Base-by-base conservation (phyloP, 2,329 filamentous ascomycete genomes). In the Diaporthe vaccinii region DNA sequence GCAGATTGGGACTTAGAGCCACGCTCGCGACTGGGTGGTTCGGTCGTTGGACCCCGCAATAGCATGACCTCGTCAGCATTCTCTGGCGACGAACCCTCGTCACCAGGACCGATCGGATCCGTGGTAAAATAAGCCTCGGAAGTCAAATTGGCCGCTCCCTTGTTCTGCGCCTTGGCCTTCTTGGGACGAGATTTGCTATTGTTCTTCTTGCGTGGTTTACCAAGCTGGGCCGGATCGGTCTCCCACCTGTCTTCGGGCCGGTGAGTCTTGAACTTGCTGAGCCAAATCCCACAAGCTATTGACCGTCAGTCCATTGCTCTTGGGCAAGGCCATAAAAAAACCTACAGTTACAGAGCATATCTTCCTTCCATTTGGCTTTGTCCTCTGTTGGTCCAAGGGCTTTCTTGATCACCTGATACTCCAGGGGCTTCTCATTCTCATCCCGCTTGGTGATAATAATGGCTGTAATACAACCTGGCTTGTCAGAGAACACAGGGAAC, bases 211-310 rank as follows among this genome's bases (percentile, higher is more conserved):
- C 88, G 85, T 58, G 87, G 87, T 78, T 89, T 89, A 39, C 86
- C 87, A 2, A 90, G 83, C 46, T 88, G 86, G 41, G 87, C 85
- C 46, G 87, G 85, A 74, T 89, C 89, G 77, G 91, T 94, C 78
- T 93, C 93, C 96, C 96, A 99, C 78, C 93, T 92, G 76, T 96
- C 92, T 72, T 91, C 87, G 3, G 97, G 97, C 12, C 97, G 92
- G 87, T 98, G 97, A 34, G 87, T 89, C 81, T 94, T 95, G 84
- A 93, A 95, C 81, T 98, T 98, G 76, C 93, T 92, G 79, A 99
- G 92, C 95, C 95, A 99, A 57, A 99, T 92, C 25, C 97, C 97
- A 82, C 97, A 99, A 75, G 96, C 91, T 93, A 79, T 36, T 73
- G 49, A 69, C 73, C 74, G 76, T 84, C 78, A 83, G 83, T 80